Evolutionary conservation across 768 basidiomycete species (phyloP).

Genomic region (Tricholoma matsutake): DNA sequence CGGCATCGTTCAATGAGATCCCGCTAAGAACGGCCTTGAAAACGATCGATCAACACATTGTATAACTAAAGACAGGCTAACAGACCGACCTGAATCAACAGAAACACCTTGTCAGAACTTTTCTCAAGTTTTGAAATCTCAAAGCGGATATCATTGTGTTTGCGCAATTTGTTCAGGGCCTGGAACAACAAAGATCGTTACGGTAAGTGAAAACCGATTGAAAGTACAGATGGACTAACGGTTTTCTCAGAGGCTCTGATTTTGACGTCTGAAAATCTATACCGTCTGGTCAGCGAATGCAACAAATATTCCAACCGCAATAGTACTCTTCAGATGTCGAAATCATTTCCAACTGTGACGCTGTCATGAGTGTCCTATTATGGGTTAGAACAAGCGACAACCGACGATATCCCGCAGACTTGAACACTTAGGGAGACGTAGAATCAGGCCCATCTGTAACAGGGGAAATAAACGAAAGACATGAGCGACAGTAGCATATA

Average conservation of each 20-base stretch:
- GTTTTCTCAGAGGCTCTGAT: conserved; percentile 75
- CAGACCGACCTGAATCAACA: conserved; percentile 77
- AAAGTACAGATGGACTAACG: conserved; percentile 31
- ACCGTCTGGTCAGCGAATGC: neutral
- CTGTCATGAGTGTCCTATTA: neutral
- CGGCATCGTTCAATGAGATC: conserved; percentile 62
- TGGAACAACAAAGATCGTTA: conserved; percentile 15
- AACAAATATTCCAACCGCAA: neutral
- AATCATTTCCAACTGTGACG: conserved; percentile 58
- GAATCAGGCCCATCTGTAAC: conserved; percentile 61
- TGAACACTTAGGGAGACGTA: conserved; percentile 53
- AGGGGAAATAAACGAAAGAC: neutral
- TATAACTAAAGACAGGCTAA: neutral
- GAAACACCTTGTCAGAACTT: conserved; percentile 73
- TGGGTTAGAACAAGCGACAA: conserved; percentile 1
- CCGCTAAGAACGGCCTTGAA: conserved; percentile 67
- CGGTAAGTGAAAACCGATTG: neutral
- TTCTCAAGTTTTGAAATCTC: conserved; percentile 67
- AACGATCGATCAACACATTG: conserved; percentile 7
- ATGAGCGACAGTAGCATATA: conserved; percentile 24
- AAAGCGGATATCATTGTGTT: conserved; percentile 78
- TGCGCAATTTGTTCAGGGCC: conserved; percentile 64
- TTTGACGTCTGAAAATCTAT: conserved; percentile 65
- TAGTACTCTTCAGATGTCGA: conserved; percentile 65
- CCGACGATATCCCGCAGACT: conserved; percentile 68